Percentiles rank a stretch among this genome's conserved stretches.
Evolutionary conservation across 441 rosid species (phyloP).

Genomic region (Croton laevigatus): DNA sequence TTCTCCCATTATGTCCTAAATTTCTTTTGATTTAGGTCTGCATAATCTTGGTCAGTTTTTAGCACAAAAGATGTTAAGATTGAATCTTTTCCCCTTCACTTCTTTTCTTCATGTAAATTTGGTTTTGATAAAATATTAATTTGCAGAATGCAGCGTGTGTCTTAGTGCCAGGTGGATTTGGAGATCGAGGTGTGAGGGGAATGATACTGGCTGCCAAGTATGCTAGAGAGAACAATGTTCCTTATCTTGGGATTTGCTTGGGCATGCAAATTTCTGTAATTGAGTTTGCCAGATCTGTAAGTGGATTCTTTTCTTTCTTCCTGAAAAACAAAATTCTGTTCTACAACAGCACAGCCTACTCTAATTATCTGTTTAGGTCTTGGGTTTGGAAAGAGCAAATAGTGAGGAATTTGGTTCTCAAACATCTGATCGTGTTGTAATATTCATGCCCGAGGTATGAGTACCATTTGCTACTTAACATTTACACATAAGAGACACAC

Average conservation of each 20-base stretch:
- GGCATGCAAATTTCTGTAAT: slow-evolving; percentile 98
- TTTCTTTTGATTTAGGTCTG: not conserved
- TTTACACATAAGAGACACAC: slow-evolving; percentile 19
- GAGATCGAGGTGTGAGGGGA: slow-evolving; percentile 91
- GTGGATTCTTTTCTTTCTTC: slow-evolving; percentile 26
- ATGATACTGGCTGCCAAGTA: slow-evolving; percentile 87
- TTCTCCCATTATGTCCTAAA: not conserved
- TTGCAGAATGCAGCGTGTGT: slow-evolving; percentile 82
- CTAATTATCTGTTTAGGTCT: slow-evolving; percentile 45
- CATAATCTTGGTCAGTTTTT: not conserved
- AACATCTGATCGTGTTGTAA: slow-evolving; percentile 67
- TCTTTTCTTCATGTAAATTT: not conserved
- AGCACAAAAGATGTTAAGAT: not conserved
- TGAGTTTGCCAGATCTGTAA: slow-evolving; percentile 72
- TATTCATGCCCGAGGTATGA: slow-evolving; percentile 94
- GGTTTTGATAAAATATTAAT: slow-evolving; percentile 8
- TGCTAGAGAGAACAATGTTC: slow-evolving; percentile 82
- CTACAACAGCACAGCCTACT: slow-evolving; percentile 6
- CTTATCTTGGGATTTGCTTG: slow-evolving; percentile 92
- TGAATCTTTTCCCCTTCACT: not conserved
- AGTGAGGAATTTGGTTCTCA: slow-evolving; percentile 80
- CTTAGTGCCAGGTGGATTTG: slow-evolving; percentile 98
- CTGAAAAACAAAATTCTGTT: not conserved
- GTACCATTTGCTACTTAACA: not conserved
- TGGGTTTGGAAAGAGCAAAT: slow-evolving; percentile 71